Base-by-base conservation (phyloP, 1,284 basidiomycete genomes). In the Cutaneotrichosporon sp. region DNA sequence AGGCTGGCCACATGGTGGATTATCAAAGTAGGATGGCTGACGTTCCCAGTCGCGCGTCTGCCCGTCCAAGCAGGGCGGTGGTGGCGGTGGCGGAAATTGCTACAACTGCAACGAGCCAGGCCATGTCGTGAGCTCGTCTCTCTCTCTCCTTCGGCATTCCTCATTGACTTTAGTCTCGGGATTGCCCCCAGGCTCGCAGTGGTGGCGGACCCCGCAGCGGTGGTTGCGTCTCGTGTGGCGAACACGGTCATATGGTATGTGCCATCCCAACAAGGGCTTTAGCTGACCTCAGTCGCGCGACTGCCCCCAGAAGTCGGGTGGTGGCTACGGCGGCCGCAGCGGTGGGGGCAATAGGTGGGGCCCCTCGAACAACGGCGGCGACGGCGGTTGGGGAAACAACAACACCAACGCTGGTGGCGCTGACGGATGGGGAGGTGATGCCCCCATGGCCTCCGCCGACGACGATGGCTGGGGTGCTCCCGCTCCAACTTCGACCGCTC, bases 81-180 rank as follows among this genome's bases (percentile, higher is more conserved):
- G 65, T 18, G 56, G 36, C 13, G 60, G 58, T 31, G 61, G 63
- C 7, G 51, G 58, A n/a, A n/a, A 36, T 30, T 73, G 72, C 61
- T 65, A 61, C 60, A 64, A 63, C 22, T 73, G 72, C 18, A 65
- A 65, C 13, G 57, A 70, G 62, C 16, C 53, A 8, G 72, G 72
- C 5, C 72, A 73, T 53, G 49, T 62, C 4, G 56, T 58, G 30
- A 18, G 56, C 26, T 58, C 32, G 9, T 36, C 22, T 13, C 6
- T 16, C 6, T 16, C 14, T 65, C 65, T 4, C 36, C 36, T 36
- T 36, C 36, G 11, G 13, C 16, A 13, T 38, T 16, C 18, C 16
- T 13, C 11, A 22, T 14, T 57, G 36, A 42, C 14, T 49, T 51
- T 32, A 69, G 68, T 53, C 61, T 22, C 61, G 63, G 16, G 65